These are phyloP conservation scores for Gossypium rotundifolium DNA, from an alignment of 345 rosid genomes.

Conservation along the genomic window DNA sequence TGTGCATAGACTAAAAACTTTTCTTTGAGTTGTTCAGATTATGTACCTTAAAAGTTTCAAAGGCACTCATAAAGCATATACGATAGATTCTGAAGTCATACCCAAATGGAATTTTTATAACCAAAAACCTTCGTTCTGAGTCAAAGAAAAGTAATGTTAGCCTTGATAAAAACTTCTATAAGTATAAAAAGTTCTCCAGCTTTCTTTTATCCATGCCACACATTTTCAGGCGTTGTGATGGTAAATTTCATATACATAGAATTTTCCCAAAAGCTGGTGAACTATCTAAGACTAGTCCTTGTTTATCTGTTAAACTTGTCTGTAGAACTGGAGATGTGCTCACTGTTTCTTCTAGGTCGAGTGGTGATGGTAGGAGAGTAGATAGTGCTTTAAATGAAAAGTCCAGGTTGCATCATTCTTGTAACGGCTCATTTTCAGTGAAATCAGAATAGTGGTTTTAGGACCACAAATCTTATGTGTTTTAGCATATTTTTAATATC, in stretches of 20 bases:
- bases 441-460: too few relatives aligned
- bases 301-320: conserved; percentile 4
- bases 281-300: conserved; percentile 16
- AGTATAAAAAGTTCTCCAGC: conserved; percentile 46
- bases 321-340: conserved; percentile 9
- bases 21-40: conserved; percentile 21
- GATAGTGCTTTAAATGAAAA: conserved; percentile 18
- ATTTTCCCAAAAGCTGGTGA: conserved; percentile 24
- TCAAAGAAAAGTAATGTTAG: conserved; percentile 29
- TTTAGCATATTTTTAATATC: too few relatives aligned
- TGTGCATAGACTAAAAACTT: neutral
- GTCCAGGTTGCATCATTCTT: conserved; percentile 3
- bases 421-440: too few relatives aligned
- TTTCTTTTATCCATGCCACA: conserved; percentile 66
- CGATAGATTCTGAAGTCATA: conserved; percentile 31
- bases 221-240: conserved; percentile 40
- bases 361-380: conserved; percentile 13
- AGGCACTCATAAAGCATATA: conserved; percentile 41
- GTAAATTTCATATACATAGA: conserved; percentile 28
- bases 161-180: conserved; percentile 52
- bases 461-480: too few relatives aligned
- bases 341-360: conserved; percentile 13
- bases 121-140: conserved; percentile 46
- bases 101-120: conserved; percentile 48
- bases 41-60: conserved; percentile 33